phyloP scores from a whole-genome alignment of 495 filamentous ascomycete species.

The Clohesyomyces aquaticus region DNA sequence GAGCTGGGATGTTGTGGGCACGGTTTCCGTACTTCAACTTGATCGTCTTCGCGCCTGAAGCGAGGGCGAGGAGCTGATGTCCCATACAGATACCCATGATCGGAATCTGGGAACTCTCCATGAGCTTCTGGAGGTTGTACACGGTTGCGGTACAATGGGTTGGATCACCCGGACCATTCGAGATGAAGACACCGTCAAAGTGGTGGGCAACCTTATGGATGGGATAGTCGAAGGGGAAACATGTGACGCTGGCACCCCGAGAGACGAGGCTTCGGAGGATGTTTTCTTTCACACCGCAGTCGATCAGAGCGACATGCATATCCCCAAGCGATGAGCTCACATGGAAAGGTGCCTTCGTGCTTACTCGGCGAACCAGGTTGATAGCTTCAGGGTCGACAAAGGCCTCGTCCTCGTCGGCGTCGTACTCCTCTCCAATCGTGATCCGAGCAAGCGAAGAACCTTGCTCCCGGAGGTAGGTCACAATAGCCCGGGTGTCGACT shows the following conservation, averaged over 20 bases:
- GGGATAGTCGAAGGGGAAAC: conserved; percentile 93
- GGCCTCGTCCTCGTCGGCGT: conserved; percentile 96
- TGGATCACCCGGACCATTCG: conserved; percentile 96
- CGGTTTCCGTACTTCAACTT: conserved; percentile 98
- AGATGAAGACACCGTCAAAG: conserved; percentile 98
- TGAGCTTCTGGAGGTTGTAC: conserved; percentile 82
- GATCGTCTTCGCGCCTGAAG: conserved; percentile 80
- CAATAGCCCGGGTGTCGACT: conserved; percentile 94
- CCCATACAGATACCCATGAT: conserved; percentile 98
- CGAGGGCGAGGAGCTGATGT: conserved; percentile 84
- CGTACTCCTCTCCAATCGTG: conserved; percentile 96
- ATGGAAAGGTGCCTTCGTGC: conserved; percentile 97
- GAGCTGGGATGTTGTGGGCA: conserved; percentile 94
- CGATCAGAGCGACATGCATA: conserved; percentile 90
- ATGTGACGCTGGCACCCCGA: conserved; percentile 85
- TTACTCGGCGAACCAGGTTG: conserved; percentile 92
- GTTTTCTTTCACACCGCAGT: conserved; percentile 99
- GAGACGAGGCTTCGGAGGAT: conserved; percentile 90
- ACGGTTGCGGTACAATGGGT: conserved; percentile 93
- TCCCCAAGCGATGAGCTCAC: conserved; percentile 76
- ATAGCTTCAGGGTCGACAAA: conserved; percentile 94
- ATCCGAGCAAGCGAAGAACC: conserved; percentile 94
- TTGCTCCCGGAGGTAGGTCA: conserved; percentile 92
- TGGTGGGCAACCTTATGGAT: conserved; percentile 97
- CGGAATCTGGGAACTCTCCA: conserved; percentile 86